Conservation (phyloP, 768 basidiomycete species). For the Lenzites betulinus region DNA sequence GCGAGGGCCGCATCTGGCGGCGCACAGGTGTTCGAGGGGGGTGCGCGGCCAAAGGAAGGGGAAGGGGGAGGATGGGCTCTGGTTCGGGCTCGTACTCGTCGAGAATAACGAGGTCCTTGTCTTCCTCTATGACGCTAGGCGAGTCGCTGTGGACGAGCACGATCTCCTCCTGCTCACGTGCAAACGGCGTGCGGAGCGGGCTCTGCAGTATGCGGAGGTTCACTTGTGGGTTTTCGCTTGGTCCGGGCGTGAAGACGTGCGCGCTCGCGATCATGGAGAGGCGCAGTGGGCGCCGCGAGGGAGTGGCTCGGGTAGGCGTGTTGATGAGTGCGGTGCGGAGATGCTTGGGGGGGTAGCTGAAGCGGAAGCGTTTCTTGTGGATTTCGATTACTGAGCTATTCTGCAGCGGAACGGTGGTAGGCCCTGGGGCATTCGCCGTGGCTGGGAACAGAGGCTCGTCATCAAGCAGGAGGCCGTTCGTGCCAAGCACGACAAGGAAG, state of each 20-base stretch:
- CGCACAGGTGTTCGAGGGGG: constrained; percentile 29
- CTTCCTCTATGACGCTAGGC: constrained; percentile 71
- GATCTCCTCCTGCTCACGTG: constrained; percentile 40
- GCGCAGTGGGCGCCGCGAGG: constrained; percentile 53
- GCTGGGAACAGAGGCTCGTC: constrained; percentile 62
- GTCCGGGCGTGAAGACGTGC: constrained; percentile 70
- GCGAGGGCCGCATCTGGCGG: constrained; percentile 42
- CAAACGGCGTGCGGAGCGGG: constrained; percentile 45
- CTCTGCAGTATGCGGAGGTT: constrained; percentile 66
- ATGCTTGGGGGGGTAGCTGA: constrained; percentile 75
- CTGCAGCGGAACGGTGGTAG: constrained; percentile 61
- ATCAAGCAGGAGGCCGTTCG: constrained; percentile 59
- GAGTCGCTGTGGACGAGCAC: constrained; percentile 66
- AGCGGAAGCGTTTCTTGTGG: constrained; percentile 68
- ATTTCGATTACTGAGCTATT: constrained; percentile 71
- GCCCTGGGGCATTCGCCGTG: constrained; percentile 27
- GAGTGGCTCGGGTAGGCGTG: constrained; percentile 46
- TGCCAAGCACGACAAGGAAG: constrained; percentile 64
- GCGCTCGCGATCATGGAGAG: constrained; percentile 78
- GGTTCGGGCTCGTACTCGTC: constrained; percentile 52
- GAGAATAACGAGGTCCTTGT: constrained; percentile 65
- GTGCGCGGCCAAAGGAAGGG: constrained; percentile 13
- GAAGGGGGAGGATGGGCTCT: constrained; percentile 15
- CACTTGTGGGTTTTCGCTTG: constrained; percentile 57
- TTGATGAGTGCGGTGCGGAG: constrained; percentile 46